Conservation (phyloP, 139 green algal genomes). For the Auxenochlorella pyrenoidosa region DNA sequence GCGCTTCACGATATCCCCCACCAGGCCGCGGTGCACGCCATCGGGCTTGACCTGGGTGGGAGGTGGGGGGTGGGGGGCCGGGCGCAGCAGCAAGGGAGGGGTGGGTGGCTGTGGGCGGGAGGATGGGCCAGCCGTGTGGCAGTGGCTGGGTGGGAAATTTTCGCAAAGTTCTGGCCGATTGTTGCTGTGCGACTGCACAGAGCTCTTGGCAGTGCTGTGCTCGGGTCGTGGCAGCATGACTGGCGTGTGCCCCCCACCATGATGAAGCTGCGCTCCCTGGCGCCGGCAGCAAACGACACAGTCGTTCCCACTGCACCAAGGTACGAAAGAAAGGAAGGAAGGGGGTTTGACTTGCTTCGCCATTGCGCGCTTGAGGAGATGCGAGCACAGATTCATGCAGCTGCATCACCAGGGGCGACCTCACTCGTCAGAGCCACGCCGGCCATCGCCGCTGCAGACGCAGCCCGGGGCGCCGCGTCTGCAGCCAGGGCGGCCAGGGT, state of each 20-base stretch:
- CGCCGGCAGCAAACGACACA: conserved; percentile 24
- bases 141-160: no score
- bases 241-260: conserved; percentile 22
- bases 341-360: no score
- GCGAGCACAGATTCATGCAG: no score
- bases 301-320: conserved; percentile 37
- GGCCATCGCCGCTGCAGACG: background rate
- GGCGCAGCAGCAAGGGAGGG: background rate
- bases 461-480: background rate
- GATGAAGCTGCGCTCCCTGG: conserved; percentile 51
- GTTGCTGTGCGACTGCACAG: no score
- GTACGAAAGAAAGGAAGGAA: background rate
- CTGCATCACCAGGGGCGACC: background rate
- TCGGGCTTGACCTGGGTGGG: conserved; percentile 61
- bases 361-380: no score
- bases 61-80: background rate
- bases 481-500: background rate
- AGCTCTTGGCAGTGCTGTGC: no score
- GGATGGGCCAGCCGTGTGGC: no score
- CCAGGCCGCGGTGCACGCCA: conserved; percentile 55
- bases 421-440: conserved; percentile 2
- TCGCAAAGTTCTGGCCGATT: no score
- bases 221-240: no score
- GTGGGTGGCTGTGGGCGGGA: no score
- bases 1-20: conserved; percentile 54